Base-by-base conservation (phyloP, 805 yeast genomes). In the Teunomyces funiuensis region DNA sequence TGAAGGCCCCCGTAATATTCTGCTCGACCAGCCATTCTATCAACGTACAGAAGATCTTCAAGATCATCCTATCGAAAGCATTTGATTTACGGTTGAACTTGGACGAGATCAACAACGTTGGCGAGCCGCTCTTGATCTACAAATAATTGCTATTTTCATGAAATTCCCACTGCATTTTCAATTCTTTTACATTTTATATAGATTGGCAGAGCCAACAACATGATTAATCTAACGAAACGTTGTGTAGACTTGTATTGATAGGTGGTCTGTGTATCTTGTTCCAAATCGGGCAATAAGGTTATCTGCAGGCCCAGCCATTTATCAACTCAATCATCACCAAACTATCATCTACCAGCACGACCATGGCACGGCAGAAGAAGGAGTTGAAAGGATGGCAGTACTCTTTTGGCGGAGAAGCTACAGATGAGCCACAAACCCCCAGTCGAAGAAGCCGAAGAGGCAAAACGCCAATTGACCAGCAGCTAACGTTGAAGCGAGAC, bases 21-120 rank as follows among this genome's bases (percentile, higher is more conserved):
- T 85, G 95, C 52, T 90, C 97, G 6, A 87, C 98, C 0, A 80
- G 89, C 52, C 91, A 87, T 52, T 88, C 97, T 2, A 87, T 93
- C 47, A 93, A 91, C 52, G 86, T 91, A 16, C 97, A 90, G 58
- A 90, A 90, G 66, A 88, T 91, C 19, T 91, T 91, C 71, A 93
- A 93, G 63, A 80, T 91, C 29, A 83, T 91, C 19, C 77, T 91
- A 33, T 84, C 96, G 18, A 90, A 89, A 60, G 93, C 95, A 4
- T 91, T 91, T 61, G 96, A 89, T 59, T 69, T 91, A 53, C 82
- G 81, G 49, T 69, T 91, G 52, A 85, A 84, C 37, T 74, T 91
- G 14, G 95, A 93, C 2, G 97, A 91, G 62, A 83, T 89, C 30
- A 76, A 75, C 33, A 82, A 83, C 46, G 76, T 82, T 17, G 99